Evolutionary conservation across 495 filamentous ascomycete genomes (phyloP).

Genomic region (Cairneyella variabilis): DNA sequence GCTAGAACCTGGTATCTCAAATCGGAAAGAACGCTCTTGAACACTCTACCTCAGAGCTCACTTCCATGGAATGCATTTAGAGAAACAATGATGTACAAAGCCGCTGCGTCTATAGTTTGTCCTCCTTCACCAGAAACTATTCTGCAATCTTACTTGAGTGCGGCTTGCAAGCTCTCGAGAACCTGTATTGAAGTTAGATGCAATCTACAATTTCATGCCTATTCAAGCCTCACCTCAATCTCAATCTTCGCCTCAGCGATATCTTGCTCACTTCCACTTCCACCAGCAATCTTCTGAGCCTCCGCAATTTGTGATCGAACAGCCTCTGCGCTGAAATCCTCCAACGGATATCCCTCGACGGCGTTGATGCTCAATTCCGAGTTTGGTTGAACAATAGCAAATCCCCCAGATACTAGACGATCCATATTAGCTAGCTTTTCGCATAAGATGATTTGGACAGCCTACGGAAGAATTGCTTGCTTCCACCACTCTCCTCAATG

Average conservation of each 20-base stretch:
- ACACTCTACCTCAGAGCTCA: too few relatives aligned
- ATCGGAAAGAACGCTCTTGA: too few relatives aligned
- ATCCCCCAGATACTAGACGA: slow-evolving; percentile 83
- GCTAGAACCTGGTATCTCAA: too few relatives aligned
- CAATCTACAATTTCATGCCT: neutral
- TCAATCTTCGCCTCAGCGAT: slow-evolving; percentile 98
- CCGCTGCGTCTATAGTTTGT: slow-evolving; percentile 22
- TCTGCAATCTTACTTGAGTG: slow-evolving; percentile 56
- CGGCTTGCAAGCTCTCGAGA: slow-evolving; percentile 69
- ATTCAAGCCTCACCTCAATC: slow-evolving; percentile 68
- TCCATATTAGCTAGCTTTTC: neutral
- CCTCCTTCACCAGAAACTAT: neutral
- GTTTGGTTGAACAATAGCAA: slow-evolving; percentile 93
- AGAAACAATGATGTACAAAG: slow-evolving; percentile 29
- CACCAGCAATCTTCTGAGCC: slow-evolving; percentile 89
- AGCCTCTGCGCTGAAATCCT: slow-evolving; percentile 90
- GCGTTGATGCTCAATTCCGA: slow-evolving; percentile 96
- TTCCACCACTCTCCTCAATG: slow-evolving; percentile 83
- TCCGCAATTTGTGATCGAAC: slow-evolving; percentile 80
- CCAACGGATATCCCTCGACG: slow-evolving; percentile 87
- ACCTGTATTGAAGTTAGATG: slow-evolving; percentile 43
- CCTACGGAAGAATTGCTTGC: slow-evolving; percentile 98
- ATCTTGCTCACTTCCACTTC: slow-evolving; percentile 92
- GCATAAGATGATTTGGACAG: slow-evolving; percentile 18
- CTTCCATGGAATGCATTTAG: slow-evolving; percentile 22